phyloP scores from a whole-genome alignment of 169 alveolate genomes.

The Perkinsus olseni region DNA sequence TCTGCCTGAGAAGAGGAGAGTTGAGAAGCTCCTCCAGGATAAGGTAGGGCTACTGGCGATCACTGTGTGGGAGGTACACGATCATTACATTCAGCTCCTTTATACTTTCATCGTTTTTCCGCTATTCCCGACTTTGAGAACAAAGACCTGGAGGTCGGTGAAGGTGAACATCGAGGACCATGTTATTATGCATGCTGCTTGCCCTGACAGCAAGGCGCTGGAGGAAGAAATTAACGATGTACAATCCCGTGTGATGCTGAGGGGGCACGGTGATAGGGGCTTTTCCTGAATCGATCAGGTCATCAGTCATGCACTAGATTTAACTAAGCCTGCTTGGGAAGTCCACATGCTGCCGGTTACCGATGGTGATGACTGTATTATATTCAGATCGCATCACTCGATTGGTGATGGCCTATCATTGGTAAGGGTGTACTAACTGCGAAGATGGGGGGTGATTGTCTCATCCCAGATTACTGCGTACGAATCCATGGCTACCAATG shows the following conservation, averaged over 20 bases:
- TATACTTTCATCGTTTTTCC: not conserved
- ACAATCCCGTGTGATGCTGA: not conserved
- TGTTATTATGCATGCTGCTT: not conserved
- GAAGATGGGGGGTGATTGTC: not conserved
- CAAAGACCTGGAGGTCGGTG: not conserved
- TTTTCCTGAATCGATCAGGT: not conserved
- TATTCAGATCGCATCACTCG: not conserved
- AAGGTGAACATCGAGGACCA: not conserved
- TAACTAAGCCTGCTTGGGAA: not conserved
- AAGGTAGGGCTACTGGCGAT: not conserved
- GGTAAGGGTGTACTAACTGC: not conserved
- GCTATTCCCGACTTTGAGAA: not conserved
- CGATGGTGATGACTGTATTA: not conserved
- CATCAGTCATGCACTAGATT: not conserved
- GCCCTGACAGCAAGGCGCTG: not conserved
- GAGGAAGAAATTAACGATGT: not conserved
- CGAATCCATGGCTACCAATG: not conserved
- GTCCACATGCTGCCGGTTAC: not conserved
- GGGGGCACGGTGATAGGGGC: too few species aligned
- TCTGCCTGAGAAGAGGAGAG: not conserved
- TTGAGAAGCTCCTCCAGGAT: not conserved
- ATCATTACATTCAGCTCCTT: too few species aligned
- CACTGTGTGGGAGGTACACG: too few species aligned
- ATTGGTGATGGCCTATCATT: not conserved
- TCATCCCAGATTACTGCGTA: not conserved